Base-by-base conservation (phyloP, 257 asterid genomes). In the Fraxinus excelsior region DNA sequence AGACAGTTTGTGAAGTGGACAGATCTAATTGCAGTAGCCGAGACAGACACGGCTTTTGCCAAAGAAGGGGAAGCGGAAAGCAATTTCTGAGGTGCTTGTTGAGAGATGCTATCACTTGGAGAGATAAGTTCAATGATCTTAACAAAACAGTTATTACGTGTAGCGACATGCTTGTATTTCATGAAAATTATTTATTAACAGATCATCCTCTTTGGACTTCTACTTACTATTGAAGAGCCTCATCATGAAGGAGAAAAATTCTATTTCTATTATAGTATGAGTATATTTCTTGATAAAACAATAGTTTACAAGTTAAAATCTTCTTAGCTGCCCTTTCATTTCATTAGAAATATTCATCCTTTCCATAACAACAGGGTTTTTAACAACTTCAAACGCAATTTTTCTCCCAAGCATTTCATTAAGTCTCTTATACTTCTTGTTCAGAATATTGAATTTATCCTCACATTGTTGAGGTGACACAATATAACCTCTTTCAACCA, bases 391-490 rank as follows among this genome's bases (percentile, higher is more conserved):
- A 58, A 71, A 74, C 10, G 87, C 76, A 44, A 8, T 69, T 9
- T 69, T 72, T 16, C 46, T 85, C 23, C 93, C 93, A 0, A 89
- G 87, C 11, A 86, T 62, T 9, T 78, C 86, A 31, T 77, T 85
- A 79, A 91, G 53, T 58, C 87, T 81, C 82, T 78, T 84, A 77
- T 76, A 88, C 83, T 84, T 89, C 49, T 86, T 85, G 77, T 82
- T 87, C 70, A 91, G 77, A 71, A 82, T 89, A 42, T 89, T 86
- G 81, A 87, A 86, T 35, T 91, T 91, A 70, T 89, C 94, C 82
- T 87, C 91, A 72, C 92, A 89, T 70, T 89, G 97, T 70, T 88
- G 94, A 44, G 94, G 90, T 0, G 93, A 86, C 14, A 86, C 90
- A n/a, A 32, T 7, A 70, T 73, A 78, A 32, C 94, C 93, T 66